phyloP scores from a whole-genome alignment of 495 filamentous ascomycete genomes.

The Achaetomiella virescens region DNA sequence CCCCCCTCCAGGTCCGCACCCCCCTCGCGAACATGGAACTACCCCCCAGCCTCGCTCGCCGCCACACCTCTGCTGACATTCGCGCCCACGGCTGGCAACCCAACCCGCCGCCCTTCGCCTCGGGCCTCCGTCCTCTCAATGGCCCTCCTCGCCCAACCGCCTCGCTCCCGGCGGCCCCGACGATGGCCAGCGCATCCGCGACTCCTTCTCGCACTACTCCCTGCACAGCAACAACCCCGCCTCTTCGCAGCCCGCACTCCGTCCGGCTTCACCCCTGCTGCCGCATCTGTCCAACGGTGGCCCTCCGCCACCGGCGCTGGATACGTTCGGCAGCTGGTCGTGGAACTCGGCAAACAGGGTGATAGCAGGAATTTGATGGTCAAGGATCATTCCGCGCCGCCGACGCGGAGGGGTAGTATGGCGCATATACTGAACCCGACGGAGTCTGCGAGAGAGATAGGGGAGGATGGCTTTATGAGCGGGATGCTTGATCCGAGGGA shows the following conservation, averaged over 20 bases:
- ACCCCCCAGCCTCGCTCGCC: slow-evolving; percentile 70
- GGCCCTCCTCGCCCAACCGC: slow-evolving; percentile 80
- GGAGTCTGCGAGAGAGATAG: slow-evolving; percentile 39
- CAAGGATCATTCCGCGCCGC: slow-evolving; percentile 50
- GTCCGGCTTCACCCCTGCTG: slow-evolving; percentile 65
- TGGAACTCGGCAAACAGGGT: slow-evolving; percentile 44
- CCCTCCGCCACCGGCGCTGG: background rate
- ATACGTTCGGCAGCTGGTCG: slow-evolving; percentile 49
- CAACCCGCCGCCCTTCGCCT: slow-evolving; percentile 59
- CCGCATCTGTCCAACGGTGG: slow-evolving; percentile 41
- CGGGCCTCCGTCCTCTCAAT: slow-evolving; percentile 66
- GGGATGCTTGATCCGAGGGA: slow-evolving; percentile 33
- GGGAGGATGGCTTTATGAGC: slow-evolving; percentile 24
- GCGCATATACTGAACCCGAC: slow-evolving; percentile 67
- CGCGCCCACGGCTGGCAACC: slow-evolving; percentile 82
- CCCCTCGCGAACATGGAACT: slow-evolving; percentile 70
- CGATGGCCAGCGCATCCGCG: slow-evolving; percentile 74
- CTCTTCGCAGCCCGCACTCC: slow-evolving; percentile 49
- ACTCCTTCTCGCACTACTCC: slow-evolving; percentile 77
- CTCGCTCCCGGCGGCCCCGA: slow-evolving; percentile 23
- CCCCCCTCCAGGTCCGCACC: slow-evolving; percentile 61
- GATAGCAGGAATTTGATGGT: slow-evolving; percentile 39
- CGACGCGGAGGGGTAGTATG: slow-evolving; percentile 53
- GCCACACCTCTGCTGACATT: slow-evolving; percentile 95
- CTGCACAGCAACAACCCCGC: slow-evolving; percentile 50